phyloP scores from a whole-genome alignment of 176 grass and related monocot genomes.

The Alopecurus myosuroides region DNA sequence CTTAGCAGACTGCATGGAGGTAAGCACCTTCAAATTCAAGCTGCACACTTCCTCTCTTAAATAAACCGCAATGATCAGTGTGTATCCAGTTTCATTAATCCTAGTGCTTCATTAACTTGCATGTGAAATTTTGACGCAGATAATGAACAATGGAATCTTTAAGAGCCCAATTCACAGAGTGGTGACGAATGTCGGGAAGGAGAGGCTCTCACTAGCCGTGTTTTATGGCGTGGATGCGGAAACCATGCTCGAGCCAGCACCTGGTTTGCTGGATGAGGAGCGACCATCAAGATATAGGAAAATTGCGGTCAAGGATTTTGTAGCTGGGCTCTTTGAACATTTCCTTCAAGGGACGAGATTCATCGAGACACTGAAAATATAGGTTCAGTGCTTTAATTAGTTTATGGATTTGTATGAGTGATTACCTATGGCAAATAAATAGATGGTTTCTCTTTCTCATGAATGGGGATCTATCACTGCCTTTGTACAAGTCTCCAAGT shows the following conservation, averaged over 20 bases:
- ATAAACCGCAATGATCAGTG: neutral
- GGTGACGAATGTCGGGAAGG: conserved; percentile 20
- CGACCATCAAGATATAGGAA: conserved; percentile 29
- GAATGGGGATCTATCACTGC: neutral
- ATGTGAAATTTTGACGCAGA: conserved; percentile 24
- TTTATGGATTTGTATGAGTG: neutral
- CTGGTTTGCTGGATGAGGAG: conserved; percentile 18
- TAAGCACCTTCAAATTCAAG: neutral
- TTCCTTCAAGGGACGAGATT: conserved; percentile 7
- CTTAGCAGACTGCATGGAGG: neutral
- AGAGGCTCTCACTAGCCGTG: conserved; percentile 42
- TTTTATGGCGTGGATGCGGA: conserved; percentile 38
- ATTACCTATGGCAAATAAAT: neutral
- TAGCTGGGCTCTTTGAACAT: neutral
- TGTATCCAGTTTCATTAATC: neutral
- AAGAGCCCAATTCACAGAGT: conserved; percentile 43
- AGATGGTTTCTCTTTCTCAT: neutral
- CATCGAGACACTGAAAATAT: neutral
- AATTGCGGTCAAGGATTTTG: conserved; percentile 20
- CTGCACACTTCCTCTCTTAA: neutral
- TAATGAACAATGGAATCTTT: conserved; percentile 53
- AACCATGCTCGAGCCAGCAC: conserved; percentile 15
- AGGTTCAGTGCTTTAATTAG: neutral
- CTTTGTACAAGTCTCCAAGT: neutral
- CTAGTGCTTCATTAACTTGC: neutral